Percentiles rank a stretch among this genome's conserved stretches.
These are phyloP conservation scores for Lepiota brunneoincarnata DNA, from an alignment of 768 basidiomycete species.

Conservation along the genomic window DNA sequence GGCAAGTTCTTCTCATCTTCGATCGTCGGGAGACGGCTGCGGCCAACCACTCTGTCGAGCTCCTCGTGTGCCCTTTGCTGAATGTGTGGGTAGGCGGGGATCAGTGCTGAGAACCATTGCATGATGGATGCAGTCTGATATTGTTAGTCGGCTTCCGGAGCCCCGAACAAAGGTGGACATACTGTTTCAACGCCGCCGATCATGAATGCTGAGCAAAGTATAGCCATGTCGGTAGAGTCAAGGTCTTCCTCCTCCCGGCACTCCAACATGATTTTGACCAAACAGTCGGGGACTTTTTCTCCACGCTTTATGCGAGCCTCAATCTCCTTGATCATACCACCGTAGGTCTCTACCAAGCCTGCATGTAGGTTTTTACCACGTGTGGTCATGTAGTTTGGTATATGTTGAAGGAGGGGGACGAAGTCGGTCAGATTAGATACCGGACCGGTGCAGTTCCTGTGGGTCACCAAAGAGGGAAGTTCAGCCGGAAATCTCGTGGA, in stretches of 20 bases:
- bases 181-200: slow-evolving; percentile 46
- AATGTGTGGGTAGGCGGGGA: slow-evolving; percentile 16
- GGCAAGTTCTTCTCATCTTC: slow-evolving; percentile 17
- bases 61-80: slow-evolving; percentile 21
- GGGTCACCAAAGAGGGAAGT: neutral
- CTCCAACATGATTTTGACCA: slow-evolving; percentile 37
- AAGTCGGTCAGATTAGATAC: slow-evolving; percentile 46
- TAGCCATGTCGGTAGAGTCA: slow-evolving; percentile 36
- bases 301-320: slow-evolving; percentile 32
- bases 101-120: slow-evolving; percentile 34
- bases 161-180: slow-evolving; percentile 5
- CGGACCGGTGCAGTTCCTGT: slow-evolving; percentile 40
- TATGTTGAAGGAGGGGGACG: slow-evolving; percentile 35
- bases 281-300: slow-evolving; percentile 39
- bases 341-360: slow-evolving; percentile 34
- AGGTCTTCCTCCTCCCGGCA: slow-evolving; percentile 31
- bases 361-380: slow-evolving; percentile 38
- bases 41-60: slow-evolving; percentile 22
- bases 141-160: neutral
- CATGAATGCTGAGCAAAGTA: slow-evolving; percentile 40
- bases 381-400: slow-evolving; percentile 34
- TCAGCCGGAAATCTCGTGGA: neutral
- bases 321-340: slow-evolving; percentile 35
- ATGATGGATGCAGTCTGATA: slow-evolving; percentile 34
- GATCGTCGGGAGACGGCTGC: slow-evolving; percentile 16